phyloP scores from a whole-genome alignment of 2,329 filamentous ascomycete species.

The Ophiostoma sp. region DNA sequence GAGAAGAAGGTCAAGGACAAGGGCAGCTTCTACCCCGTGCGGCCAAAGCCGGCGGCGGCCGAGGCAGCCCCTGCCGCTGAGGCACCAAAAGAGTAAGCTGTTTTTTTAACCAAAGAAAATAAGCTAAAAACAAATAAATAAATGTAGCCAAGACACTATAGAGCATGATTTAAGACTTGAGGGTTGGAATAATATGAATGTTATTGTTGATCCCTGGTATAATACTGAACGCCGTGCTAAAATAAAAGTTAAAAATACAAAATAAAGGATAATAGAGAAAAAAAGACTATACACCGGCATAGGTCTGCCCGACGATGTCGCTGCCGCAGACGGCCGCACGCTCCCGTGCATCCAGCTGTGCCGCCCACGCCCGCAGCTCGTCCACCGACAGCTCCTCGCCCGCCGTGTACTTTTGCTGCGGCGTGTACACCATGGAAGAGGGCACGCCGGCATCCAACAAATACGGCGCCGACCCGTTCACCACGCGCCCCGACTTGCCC shows the following conservation, averaged over 20 bases:
- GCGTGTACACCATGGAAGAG: neutral
- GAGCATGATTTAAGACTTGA: neutral
- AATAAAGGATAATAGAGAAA: neutral
- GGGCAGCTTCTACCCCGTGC: constrained; percentile 29
- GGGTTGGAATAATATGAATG: neutral
- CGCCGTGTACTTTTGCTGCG: constrained; percentile 7
- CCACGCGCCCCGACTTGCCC: constrained; percentile 34
- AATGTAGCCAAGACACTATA: neutral
- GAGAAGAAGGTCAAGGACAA: constrained; percentile 41
- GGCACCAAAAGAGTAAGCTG: constrained; percentile 16
- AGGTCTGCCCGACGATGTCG: constrained; percentile 27
- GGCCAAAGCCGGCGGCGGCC: constrained; percentile 23
- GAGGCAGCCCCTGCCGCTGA: constrained; percentile 12
- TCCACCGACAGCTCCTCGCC: constrained; percentile 26
- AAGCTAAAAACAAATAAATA: neutral
- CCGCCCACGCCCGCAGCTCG: constrained; percentile 28
- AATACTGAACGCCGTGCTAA: constrained; percentile 2
- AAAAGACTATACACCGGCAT: constrained; percentile 26
- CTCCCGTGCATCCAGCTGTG: constrained; percentile 25
- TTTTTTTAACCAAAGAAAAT: neutral
- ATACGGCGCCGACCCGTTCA: constrained; percentile 3
- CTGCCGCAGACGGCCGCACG: constrained; percentile 28
- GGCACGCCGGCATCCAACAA: neutral
- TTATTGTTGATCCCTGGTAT: constrained; percentile 2
- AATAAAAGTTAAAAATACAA: constrained; percentile 13